A percentile compares a stretch with the other conserved stretches of the same genome.
These are phyloP conservation scores for Colletotrichum costaricense DNA, from an alignment of 2,329 filamentous ascomycete genomes.

Conservation along the genomic window DNA sequence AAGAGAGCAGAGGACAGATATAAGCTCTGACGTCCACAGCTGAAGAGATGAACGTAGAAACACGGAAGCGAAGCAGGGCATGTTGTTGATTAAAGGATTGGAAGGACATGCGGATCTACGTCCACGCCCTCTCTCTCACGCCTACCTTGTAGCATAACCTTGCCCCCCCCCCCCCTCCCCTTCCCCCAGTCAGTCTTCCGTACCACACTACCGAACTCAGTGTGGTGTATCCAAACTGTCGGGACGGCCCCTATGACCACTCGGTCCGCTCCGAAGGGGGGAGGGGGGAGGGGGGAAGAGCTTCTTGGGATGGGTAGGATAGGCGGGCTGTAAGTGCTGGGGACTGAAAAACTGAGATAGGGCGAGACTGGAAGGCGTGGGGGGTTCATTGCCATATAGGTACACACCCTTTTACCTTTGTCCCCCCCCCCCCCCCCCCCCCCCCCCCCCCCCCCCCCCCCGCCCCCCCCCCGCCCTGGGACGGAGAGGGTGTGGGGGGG, in stretches of 20 bases:
- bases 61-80: neutral
- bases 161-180: neutral
- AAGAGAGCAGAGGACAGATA: neutral
- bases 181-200: neutral
- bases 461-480: too few relatives aligned
- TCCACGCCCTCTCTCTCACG: neutral
- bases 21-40: neutral
- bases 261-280: constrained; percentile 22
- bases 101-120: neutral
- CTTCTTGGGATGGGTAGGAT: neutral
- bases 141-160: too few relatives aligned
- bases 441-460: neutral
- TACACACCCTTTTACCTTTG: neutral
- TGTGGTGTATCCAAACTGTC: neutral
- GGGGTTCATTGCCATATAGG: neutral
- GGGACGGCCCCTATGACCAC: neutral
- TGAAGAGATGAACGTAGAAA: neutral
- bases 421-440: neutral
- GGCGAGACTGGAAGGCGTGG: neutral
- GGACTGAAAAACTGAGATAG: neutral
- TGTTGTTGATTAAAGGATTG: neutral
- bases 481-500: too few relatives aligned
- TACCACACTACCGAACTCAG: neutral
- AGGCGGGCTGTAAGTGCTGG: neutral
- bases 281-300: too few relatives aligned